These are phyloP conservation scores for Cyberlindnera euphorbiiphila DNA, from an alignment of 805 yeast species.

Conservation along the genomic window DNA sequence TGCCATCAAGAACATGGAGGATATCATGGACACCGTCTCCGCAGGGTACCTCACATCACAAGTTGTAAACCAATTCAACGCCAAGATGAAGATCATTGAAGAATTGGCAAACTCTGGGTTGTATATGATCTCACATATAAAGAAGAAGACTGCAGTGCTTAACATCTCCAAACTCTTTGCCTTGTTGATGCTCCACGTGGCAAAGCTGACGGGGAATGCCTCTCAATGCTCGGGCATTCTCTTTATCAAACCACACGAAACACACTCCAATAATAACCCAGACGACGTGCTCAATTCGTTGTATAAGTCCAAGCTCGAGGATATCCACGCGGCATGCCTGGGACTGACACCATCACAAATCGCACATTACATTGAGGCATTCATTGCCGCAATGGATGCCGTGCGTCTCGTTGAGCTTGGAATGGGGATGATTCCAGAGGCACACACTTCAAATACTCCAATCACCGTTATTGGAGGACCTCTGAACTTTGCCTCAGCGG, in stretches of 20 bases:
- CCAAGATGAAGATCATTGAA: conserved; percentile 25
- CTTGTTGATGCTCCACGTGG: conserved; percentile 29
- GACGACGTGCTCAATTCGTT: conserved; percentile 28
- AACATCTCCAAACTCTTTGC: conserved; percentile 34
- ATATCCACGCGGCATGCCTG: conserved; percentile 15
- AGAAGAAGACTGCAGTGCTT: conserved; percentile 31
- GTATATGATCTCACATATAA: conserved; percentile 26
- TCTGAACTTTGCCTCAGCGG: conserved; percentile 24
- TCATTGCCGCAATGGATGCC: conserved; percentile 31
- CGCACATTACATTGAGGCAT: conserved; percentile 30
- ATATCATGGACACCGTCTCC: conserved; percentile 33
- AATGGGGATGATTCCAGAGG: conserved; percentile 33
- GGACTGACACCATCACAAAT: conserved; percentile 25
- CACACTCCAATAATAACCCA: conserved; percentile 25
- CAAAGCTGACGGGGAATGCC: conserved; percentile 29
- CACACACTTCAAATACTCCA: conserved; percentile 16
- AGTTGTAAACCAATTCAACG: conserved; percentile 25
- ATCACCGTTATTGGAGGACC: conserved; percentile 31
- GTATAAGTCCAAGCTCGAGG: conserved; percentile 24
- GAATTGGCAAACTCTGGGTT: conserved; percentile 16
- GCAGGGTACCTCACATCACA: conserved; percentile 25
- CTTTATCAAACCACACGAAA: conserved; percentile 34
- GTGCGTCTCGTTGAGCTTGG: conserved; percentile 38
- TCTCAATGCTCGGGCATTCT: conserved; percentile 33
- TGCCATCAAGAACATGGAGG: conserved; percentile 31